Evolutionary conservation across 306 rosid genomes (phyloP), one percentile per base, ranked within the genome.

Genomic region (Trifolium subterraneum): DNA sequence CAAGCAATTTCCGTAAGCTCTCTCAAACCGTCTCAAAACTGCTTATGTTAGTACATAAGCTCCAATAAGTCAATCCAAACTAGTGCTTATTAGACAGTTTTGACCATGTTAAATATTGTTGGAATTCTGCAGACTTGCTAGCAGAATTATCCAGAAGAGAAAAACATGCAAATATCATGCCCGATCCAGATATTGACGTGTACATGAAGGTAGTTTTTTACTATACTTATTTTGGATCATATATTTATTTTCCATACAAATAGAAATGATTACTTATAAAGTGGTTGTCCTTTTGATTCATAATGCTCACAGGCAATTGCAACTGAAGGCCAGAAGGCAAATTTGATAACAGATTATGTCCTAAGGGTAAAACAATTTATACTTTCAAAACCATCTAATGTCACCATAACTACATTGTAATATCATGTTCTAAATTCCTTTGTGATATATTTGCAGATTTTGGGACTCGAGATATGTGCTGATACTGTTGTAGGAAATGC

Each of bases 161-260:
- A 76, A 80, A 77, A 38, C 44, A 60, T 13, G 71, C 29, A 60
- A 60, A 38, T 48, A 77, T 77, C 55, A 77, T 22, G 75, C 92
- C 92, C 61, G 90, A 89, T 62, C 84, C 86, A 62, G 89, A 89
- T 60, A 19, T 89, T 51, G 95, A 89, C 78, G 78, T 87, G 70
- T 82, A 75, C 79, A 89, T 89, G 95, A 89, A 89, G 92, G 95
- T 85, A 70, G n/a, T n/a, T n/a, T n/a, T n/a, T n/a, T n/a, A n/a
- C n/a, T 12, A 52, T 52, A 52, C 60, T 3, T 56, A 25, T 8
- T 36, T 36, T 2, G 36, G 14, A 54, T 25, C 42, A 6, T 73
- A 52, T 16, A 73, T 73, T 77, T 68, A 7, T 33, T 55, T 67
- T 60, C 36, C 73, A 55, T 54, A 2, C 9, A 48, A 68, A 68